phyloP scores from a whole-genome alignment of 345 rosid genomes.

The Citrus maxima region DNA sequence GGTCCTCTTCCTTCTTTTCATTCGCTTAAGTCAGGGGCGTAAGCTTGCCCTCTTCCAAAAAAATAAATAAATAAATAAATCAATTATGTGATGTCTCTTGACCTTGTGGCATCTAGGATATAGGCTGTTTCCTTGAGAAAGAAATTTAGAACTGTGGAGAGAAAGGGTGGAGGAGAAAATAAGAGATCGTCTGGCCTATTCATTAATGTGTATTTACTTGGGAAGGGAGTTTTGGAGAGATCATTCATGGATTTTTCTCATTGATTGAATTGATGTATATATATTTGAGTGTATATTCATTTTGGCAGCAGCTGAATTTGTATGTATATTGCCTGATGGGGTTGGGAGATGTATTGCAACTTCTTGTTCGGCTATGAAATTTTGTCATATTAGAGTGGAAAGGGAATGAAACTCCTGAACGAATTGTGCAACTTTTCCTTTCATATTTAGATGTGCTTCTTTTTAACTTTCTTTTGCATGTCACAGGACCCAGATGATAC shows the following conservation, averaged over 20 bases:
- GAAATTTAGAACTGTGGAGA: background rate
- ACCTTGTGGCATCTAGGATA: background rate
- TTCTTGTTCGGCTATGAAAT: background rate
- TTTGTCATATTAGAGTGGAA: background rate
- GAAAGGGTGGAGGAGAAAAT: background rate
- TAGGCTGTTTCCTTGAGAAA: background rate
- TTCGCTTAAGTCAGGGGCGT: background rate
- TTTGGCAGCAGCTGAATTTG: background rate
- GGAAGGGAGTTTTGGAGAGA: background rate
- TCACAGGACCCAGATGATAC: conserved; percentile 98
- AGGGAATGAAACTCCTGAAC: background rate
- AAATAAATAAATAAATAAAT: too few species aligned
- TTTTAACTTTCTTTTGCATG: conserved; percentile 15
- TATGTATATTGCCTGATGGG: background rate
- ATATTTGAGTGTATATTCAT: background rate
- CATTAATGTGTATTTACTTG: background rate
- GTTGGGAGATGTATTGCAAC: background rate
- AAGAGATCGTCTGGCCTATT: background rate
- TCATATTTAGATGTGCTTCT: background rate
- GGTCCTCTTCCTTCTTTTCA: background rate
- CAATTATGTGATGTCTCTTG: background rate
- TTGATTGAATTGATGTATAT: background rate
- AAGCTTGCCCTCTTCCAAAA: background rate
- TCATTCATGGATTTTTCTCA: background rate
- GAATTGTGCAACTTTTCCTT: background rate